A percentile compares a stretch with the other conserved stretches of the same genome.
Conservation (phyloP, 768 basidiomycete genomes). For the Chalciporus piperatus region DNA sequence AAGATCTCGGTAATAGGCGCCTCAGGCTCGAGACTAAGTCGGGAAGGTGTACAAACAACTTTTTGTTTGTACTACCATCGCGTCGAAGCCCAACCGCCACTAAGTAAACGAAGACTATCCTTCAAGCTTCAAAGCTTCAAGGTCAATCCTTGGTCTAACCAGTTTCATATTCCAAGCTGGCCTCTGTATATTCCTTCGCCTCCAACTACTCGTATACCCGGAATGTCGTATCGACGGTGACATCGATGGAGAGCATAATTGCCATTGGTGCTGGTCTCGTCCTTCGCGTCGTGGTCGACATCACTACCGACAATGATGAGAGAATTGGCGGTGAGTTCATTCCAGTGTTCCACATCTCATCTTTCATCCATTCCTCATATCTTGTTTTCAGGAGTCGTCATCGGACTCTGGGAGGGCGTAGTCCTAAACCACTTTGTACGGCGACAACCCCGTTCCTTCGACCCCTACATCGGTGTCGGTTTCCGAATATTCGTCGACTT, state of each 20-base stretch:
- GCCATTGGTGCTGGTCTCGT: constrained; percentile 67
- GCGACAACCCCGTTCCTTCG: constrained; percentile 60
- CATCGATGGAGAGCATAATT: constrained; percentile 64
- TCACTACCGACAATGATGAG: constrained; percentile 36
- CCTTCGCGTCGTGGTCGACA: constrained; percentile 60
- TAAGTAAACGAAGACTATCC: too few relatives aligned
- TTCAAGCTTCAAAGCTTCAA: too few relatives aligned
- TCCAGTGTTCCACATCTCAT: not conserved
- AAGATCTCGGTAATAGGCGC: too few relatives aligned
- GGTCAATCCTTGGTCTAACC: not conserved
- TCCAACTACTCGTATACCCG: constrained; percentile 27
- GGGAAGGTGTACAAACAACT: constrained; percentile 20
- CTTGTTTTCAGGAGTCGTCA: constrained; percentile 51
- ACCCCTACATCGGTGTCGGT: constrained; percentile 66
- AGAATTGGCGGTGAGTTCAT: constrained; percentile 28
- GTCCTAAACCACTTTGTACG: constrained; percentile 70
- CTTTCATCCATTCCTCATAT: not conserved
- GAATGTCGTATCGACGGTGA: constrained; percentile 28
- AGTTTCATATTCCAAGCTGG: constrained; percentile 20
- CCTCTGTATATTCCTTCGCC: constrained; percentile 28
- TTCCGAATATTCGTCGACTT: constrained; percentile 74
- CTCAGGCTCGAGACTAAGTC: not conserved
- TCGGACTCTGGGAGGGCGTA: constrained; percentile 79
- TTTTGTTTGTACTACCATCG: constrained; percentile 25
- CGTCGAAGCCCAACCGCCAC: too few relatives aligned